Base-by-base conservation (phyloP, 495 filamentous ascomycete species). In the Cercophora newfieldiana region DNA sequence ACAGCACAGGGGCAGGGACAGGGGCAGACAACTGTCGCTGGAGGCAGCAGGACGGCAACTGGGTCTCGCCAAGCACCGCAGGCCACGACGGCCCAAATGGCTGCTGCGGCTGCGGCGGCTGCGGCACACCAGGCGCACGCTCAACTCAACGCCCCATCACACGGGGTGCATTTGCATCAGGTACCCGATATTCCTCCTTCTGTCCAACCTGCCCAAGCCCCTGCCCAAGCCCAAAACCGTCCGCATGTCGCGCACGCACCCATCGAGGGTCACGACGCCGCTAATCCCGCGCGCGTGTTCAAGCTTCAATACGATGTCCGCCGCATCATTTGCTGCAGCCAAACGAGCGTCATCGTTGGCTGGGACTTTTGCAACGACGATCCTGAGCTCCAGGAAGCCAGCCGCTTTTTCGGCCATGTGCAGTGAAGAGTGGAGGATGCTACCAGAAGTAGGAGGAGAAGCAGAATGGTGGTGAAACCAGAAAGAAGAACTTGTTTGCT, bases 361-460 rank as follows among this genome's bases (percentile, higher is more conserved):
- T 99, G 95, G 95, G 95, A 99, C 79, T 99, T 97, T 83, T 94
- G 93, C 57, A 90, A 90, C 69, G 90, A 86, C n/a, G 95, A 99
- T 60, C 79, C 86, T 70, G 87, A 93, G 66, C 88, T 99, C 53
- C 87, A 93, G 61, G 89, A 91, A 72, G 91, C 91, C 2, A 87
- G 87, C 60, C 87, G 85, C 44, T 97, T 96, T 74, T 97, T 97
- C 69, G 81, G 72, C 5, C 77, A 79, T 7, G 75, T 85, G n/a
- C 81, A 61, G 14, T 62, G 59, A 57, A n/a, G n/a, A n/a, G n/a
- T n/a, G 50, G n/a, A 1, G 8, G 55, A 8, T 19, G 14, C 8
- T 14, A 6, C 1, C 14, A n/a, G 16, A 16, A 12, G 55, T 1
- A 26, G 25, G 28, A 30, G 21, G 25, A 1, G 18, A 5, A 28